phyloP scores from a whole-genome alignment of 78 protist species.

The Dictyostelium brefeldianum region DNA sequence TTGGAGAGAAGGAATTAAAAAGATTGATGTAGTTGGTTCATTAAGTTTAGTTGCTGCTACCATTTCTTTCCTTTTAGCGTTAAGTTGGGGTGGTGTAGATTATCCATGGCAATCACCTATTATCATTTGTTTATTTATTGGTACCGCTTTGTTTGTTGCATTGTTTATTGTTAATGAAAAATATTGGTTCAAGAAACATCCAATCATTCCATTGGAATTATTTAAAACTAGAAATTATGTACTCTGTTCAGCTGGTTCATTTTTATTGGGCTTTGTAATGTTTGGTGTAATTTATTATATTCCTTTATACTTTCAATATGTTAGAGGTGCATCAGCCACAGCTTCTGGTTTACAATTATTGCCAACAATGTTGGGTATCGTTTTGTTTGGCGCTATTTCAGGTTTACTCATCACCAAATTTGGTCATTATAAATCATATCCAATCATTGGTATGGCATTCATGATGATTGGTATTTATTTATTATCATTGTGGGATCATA shows the following conservation, averaged over 20 bases:
- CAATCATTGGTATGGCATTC: constrained; percentile 38
- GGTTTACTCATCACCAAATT: constrained; percentile 50
- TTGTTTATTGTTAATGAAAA: constrained; percentile 44
- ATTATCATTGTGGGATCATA: constrained; percentile 22
- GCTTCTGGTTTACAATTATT: constrained; percentile 50
- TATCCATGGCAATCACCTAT: constrained; percentile 60
- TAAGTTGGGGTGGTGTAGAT: constrained; percentile 77
- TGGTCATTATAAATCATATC: constrained; percentile 74
- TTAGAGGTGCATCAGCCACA: constrained; percentile 60
- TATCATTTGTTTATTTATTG: constrained; percentile 55
- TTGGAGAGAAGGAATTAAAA: constrained; percentile 30
- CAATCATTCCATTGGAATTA: constrained; percentile 74
- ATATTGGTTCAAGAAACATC: constrained; percentile 17
- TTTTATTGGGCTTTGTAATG: constrained; percentile 75
- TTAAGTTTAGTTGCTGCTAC: constrained; percentile 33
- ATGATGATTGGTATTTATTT: constrained; percentile 47
- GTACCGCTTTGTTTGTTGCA: not conserved
- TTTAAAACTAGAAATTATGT: constrained; percentile 65
- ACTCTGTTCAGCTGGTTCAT: constrained; percentile 12
- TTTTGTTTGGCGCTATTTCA: constrained; percentile 52
- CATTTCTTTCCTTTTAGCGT: constrained; percentile 58
- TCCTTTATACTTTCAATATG: constrained; percentile 79
- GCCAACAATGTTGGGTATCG: constrained; percentile 78
- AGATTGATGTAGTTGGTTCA: constrained; percentile 64
- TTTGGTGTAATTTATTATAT: constrained; percentile 79